Base-by-base conservation (phyloP, 495 filamentous ascomycete species). In the Penicillium verhagenii region DNA sequence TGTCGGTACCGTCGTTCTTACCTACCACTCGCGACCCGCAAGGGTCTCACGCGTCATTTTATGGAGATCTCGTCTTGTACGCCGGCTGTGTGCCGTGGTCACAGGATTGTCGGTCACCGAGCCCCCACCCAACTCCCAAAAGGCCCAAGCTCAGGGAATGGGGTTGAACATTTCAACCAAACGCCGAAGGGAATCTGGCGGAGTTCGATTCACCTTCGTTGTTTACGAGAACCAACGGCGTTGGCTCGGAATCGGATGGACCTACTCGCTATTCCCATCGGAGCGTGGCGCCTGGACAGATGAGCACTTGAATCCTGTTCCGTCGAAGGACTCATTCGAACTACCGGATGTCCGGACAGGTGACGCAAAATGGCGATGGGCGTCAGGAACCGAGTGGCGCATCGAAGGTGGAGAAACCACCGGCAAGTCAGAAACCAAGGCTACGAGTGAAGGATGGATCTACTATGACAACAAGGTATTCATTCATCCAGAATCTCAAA, bases 161-260 rank as follows among this genome's bases (percentile, higher is more conserved):
- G 71, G 76, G 14, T 53, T 73, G 10, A 73, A 75, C 29, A 71
- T 82, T 10, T 73, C 80, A 19, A 76, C 79, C 9, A 79, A 78
- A n/a, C 72, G 80, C 14, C 72, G 78, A 21, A 74, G 77, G 26
- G 73, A 85, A 31, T 82, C 85, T 18, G 77, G 88, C 0, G 91
- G 92, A 9, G 88, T 99, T 4, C 86, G 89, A 9, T 97, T 99
- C 67, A 97, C 94, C 0, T 99, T 99, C 58, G 88, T 92, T 46
- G 79, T 97, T 2, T 97, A 89, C 63, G 94, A 99, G 66, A 99
- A 99, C 58, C 93, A 99, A 69, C 86, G 94, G 21, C 84, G 94
- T 35, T 99, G 94, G 94, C 69, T 97, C 11, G 95, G 92, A 2
- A 77, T 97, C 18, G 94, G 94, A 3, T 99, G 94, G 94, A 97